These are phyloP conservation scores for Coemansia umbellata DNA, from an alignment of 192 early-diverging fungal species.

Conservation along the genomic window DNA sequence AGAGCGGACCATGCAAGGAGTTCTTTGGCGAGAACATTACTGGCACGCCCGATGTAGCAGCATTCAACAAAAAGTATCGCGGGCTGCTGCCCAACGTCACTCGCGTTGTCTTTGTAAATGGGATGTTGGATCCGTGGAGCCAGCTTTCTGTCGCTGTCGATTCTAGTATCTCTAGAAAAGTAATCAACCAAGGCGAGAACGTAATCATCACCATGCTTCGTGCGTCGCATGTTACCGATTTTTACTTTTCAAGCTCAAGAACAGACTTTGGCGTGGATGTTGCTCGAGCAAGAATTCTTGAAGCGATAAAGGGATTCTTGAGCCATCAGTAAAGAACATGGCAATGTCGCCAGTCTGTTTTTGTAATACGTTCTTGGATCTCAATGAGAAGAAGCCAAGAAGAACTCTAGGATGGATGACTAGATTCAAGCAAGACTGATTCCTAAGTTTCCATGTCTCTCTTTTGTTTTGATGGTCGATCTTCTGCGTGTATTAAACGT, in stretches of 20 bases:
- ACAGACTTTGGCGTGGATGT: constrained; percentile 44
- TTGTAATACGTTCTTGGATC: no score
- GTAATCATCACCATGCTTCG: constrained; percentile 42
- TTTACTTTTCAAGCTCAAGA: constrained; percentile 29
- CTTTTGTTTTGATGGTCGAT: no score
- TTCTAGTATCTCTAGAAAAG: constrained; percentile 3
- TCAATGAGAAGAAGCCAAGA: no score
- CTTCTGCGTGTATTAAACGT: no score
- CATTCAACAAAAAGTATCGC: constrained; percentile 35
- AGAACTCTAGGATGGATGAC: no score
- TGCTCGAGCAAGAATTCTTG: constrained; percentile 30
- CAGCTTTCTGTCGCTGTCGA: constrained; percentile 46
- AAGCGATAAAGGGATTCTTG: constrained; percentile 29
- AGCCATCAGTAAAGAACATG: no score
- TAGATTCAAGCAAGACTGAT: no score
- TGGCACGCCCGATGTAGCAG: constrained; percentile 12
- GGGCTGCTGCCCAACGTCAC: constrained; percentile 33
- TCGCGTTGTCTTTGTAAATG: constrained; percentile 64
- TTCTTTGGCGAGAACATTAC: constrained; percentile 42
- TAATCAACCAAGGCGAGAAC: constrained; percentile 13
- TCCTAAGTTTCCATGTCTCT: no score
- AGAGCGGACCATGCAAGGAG: constrained; percentile 38
- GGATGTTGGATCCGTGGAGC: constrained; percentile 62
- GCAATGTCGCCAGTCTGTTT: no score
- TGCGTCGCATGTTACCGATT: constrained; percentile 46